Base-by-base conservation (phyloP, 768 basidiomycete species). In the Tephrocybe sp. region DNA sequence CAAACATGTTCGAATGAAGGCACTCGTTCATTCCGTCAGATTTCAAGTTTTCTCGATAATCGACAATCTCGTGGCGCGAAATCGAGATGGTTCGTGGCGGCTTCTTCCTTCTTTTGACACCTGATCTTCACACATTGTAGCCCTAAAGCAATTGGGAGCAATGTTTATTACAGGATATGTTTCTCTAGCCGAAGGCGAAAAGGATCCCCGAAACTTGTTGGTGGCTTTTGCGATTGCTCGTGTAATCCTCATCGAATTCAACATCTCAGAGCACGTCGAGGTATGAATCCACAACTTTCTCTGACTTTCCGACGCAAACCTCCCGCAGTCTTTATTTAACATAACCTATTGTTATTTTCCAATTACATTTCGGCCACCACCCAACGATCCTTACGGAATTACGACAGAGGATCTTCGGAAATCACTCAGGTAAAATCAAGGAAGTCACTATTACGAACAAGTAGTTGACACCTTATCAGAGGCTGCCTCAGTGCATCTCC, bases 321-420 rank as follows among this genome's bases (percentile, higher is more conserved):
- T n/a, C 37, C 16, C 25, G 5, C 57, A 98, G 93, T 81, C 86
- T 44, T 73, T 98, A 40, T 98, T 96, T 70, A 92, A 98, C 60
- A 86, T 98, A 63, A 89, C 87, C 0, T 98, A 95, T 66, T 98
- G 97, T 66, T 99, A 99, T 66, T 99, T 98, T 70, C 97, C 97
- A 0, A 98, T 99, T 48, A 92, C 93, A 0, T 99, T 97, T 72
- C 80, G 89, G 50, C 93, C 96, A 8, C 92, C 95, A 15, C 88
- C 92, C 1, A 86, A 93, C 57, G 94, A 98, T 62, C 93, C 92
- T 15, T 94, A 96, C 64, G 88, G 89, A 3, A 95, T 99, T 51
- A 89, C 86, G 2, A 75, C 89, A 0, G 91, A 95, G 26, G 90
- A 98, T 62, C 78, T 99, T 18, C 87, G 88, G 59, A 56, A 64